Evolutionary conservation across 1,139 yeast species (phyloP).

Genomic region (Arxiozyma heterogenica): DNA sequence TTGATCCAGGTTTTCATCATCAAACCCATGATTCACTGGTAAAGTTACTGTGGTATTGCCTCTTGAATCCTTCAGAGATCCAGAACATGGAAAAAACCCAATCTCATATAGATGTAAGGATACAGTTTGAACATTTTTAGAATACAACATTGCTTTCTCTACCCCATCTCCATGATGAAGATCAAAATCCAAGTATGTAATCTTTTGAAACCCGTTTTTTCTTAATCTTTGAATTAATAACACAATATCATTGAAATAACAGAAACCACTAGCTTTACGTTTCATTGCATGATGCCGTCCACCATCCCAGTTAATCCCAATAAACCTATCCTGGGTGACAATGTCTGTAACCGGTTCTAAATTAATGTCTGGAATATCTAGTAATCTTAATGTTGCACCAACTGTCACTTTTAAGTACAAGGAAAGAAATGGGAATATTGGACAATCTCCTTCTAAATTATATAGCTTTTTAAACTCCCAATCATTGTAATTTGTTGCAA

Average conservation of each 20-base stretch:
- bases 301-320: constrained; percentile 68
- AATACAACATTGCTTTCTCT: constrained; percentile 51
- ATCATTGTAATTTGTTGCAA: neutral
- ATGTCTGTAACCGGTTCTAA: neutral
- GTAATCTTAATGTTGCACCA: constrained; percentile 51
- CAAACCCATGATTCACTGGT: constrained; percentile 50
- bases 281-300: constrained; percentile 67
- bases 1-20: constrained; percentile 36
- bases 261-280: constrained; percentile 57
- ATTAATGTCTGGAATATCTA: constrained; percentile 28
- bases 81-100: constrained; percentile 74
- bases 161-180: constrained; percentile 80
- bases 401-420: constrained; percentile 44
- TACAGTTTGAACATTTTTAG: constrained; percentile 49
- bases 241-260: constrained; percentile 63
- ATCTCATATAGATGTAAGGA: constrained; percentile 56
- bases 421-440: constrained; percentile 45
- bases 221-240: constrained; percentile 46
- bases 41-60: constrained; percentile 40
- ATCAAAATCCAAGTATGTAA: constrained; percentile 63
- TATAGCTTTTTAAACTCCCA: constrained; percentile 11
- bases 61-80: constrained; percentile 34
- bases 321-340: constrained; percentile 16
- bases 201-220: constrained; percentile 34
- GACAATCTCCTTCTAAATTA: constrained; percentile 57